Percentiles rank a stretch among this genome's conserved stretches.
Conservation (phyloP, 306 rosid genomes). For the Parietaria judaica region DNA sequence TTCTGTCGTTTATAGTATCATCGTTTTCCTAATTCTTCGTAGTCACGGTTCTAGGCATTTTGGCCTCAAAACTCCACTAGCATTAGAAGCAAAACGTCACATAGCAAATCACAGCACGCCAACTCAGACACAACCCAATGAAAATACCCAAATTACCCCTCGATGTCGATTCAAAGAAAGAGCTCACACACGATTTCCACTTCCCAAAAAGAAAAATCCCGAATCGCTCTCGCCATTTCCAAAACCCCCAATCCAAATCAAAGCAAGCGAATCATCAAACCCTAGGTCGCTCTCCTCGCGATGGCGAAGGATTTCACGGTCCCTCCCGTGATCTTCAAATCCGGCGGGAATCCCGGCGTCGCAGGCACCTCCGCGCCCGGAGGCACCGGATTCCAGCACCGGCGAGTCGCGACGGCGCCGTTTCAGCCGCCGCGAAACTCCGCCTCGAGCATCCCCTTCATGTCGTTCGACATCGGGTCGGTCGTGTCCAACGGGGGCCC, state of each 20-base stretch:
- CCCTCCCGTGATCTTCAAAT: slow-evolving; percentile 83
- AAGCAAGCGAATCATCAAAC: neutral
- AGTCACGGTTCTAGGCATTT: too few relatives aligned
- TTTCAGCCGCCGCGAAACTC: slow-evolving; percentile 66
- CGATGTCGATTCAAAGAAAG: too few relatives aligned
- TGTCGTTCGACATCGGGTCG: slow-evolving; percentile 88
- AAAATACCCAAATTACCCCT: neutral
- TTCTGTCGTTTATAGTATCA: neutral
- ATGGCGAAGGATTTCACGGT: slow-evolving; percentile 63
- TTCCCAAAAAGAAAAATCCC: neutral
- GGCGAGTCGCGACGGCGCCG: slow-evolving; percentile 73
- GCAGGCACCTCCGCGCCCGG: slow-evolving; percentile 15
- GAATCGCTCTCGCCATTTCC: neutral
- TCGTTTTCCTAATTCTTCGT: neutral
- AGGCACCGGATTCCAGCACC: slow-evolving; percentile 40
- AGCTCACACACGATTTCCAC: too few relatives aligned
- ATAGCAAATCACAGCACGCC: neutral
- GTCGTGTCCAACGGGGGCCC: slow-evolving; percentile 47
- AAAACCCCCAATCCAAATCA: neutral
- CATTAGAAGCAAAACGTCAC: slow-evolving; percentile 2
- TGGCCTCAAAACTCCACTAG: neutral
- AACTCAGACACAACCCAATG: neutral
- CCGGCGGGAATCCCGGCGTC: slow-evolving; percentile 49
- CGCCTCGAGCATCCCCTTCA: slow-evolving; percentile 70
- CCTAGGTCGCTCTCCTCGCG: neutral